Percentiles rank a stretch among this genome's conserved stretches.
phyloP scores from a whole-genome alignment of 1,139 yeast genomes.

The Saccharomyces pastorianus region DNA sequence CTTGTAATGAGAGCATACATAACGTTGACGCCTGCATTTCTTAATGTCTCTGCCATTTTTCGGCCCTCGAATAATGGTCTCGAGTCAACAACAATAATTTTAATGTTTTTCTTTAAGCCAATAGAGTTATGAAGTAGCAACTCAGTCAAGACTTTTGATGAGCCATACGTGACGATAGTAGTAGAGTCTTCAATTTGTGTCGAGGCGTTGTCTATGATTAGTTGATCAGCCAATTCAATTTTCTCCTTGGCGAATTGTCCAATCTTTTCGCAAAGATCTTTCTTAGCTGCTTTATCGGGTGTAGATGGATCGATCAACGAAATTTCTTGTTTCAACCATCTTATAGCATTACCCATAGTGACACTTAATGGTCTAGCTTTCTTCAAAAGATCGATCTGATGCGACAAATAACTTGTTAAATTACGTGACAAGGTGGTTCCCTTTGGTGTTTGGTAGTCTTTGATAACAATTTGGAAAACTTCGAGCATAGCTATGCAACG shows the following conservation, averaged over 20 bases:
- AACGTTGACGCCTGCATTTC: conserved; percentile 52
- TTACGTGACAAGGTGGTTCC: conserved; percentile 83
- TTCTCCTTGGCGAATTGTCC: conserved; percentile 79
- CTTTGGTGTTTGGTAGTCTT: conserved; percentile 75
- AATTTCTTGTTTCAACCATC: conserved; percentile 94
- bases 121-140: conserved; percentile 64
- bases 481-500: conserved; percentile 80
- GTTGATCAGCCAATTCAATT: conserved; percentile 72
- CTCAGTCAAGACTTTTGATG: conserved; percentile 74
- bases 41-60: conserved; percentile 55
- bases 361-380: conserved; percentile 87
- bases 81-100: conserved; percentile 83
- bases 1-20: conserved; percentile 76
- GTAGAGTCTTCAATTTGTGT: conserved; percentile 69
- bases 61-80: conserved; percentile 94
- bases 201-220: conserved; percentile 76
- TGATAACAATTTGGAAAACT: conserved; percentile 73
- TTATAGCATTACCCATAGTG: conserved; percentile 95
- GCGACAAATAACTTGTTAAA: conserved; percentile 77
- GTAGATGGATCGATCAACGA: conserved; percentile 48
- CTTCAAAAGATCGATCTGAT: conserved; percentile 87
- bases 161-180: conserved; percentile 80
- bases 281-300: conserved; percentile 67
- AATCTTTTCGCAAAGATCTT: conserved; percentile 53
- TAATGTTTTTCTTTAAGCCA: conserved; percentile 58